Evolutionary conservation across 805 yeast genomes (phyloP).

Genomic region (Starmerella vaccinii): DNA sequence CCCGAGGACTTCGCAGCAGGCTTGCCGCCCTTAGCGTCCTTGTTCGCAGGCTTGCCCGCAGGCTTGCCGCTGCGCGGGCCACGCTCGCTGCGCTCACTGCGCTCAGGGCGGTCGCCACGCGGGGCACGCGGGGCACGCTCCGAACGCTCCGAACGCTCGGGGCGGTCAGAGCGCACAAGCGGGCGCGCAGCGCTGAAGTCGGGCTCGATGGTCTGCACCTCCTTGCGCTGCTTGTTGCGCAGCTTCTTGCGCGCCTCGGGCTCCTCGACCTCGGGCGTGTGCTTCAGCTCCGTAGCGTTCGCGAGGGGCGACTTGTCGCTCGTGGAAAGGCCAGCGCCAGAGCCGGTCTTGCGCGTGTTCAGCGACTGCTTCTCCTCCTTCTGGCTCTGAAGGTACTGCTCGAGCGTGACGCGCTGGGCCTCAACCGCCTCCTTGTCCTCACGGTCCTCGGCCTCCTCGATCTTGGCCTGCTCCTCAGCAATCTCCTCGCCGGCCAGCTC

Average conservation of each 20-base stretch:
- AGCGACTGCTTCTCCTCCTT: slow-evolving; percentile 36
- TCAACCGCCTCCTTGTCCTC: slow-evolving; percentile 36
- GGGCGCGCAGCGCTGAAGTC: slow-evolving; percentile 25
- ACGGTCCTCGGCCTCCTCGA: slow-evolving; percentile 34
- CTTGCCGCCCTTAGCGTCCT: slow-evolving; percentile 24
- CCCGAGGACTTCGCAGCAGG: slow-evolving; percentile 8
- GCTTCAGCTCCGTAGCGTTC: slow-evolving; percentile 34
- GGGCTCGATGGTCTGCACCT: slow-evolving; percentile 47
- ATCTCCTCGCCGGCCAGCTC: slow-evolving; percentile 41
- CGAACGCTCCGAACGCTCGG: slow-evolving; percentile 29
- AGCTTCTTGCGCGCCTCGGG: slow-evolving; percentile 54
- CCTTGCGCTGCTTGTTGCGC: slow-evolving; percentile 68
- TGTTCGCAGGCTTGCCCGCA: slow-evolving; percentile 24
- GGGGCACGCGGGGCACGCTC: slow-evolving; percentile 8
- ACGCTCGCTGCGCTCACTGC: slow-evolving; percentile 17
- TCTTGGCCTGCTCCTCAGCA: slow-evolving; percentile 34
- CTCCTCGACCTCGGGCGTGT: slow-evolving; percentile 5
- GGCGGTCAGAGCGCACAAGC: slow-evolving; percentile 29
- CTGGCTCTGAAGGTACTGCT: slow-evolving; percentile 54
- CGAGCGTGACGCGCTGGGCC: slow-evolving; percentile 48
- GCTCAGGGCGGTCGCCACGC: slow-evolving; percentile 25
- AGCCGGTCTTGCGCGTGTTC: slow-evolving; percentile 41
- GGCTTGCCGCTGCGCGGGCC: slow-evolving; percentile 16
- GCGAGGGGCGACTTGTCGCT: slow-evolving; percentile 30
- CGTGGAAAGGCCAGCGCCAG: slow-evolving; percentile 21